Percentiles rank a stretch among this genome's conserved stretches.
phyloP scores from a whole-genome alignment of 2,329 filamentous ascomycete species.

The Chaetomium sp. region DNA sequence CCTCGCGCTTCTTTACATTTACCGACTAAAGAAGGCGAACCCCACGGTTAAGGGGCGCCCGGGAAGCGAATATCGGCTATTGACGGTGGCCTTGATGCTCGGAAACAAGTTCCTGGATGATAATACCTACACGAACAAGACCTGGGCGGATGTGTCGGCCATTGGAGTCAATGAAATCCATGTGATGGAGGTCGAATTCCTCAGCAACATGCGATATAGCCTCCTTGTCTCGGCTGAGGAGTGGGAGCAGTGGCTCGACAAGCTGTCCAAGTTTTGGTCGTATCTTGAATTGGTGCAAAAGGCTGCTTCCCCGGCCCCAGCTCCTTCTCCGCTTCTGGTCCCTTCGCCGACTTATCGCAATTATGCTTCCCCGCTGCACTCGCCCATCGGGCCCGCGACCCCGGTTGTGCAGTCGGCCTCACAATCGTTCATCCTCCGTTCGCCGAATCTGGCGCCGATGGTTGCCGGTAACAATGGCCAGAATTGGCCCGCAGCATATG shows the following conservation, averaged over 20 bases:
- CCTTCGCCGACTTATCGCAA: constrained; percentile 35
- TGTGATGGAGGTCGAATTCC: constrained; percentile 99
- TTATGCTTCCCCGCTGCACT: constrained; percentile 43
- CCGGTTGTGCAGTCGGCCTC: constrained; percentile 31
- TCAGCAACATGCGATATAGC: constrained; percentile 97
- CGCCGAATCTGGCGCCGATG: constrained; percentile 31
- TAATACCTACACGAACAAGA: constrained; percentile 99
- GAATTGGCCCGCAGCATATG: constrained; percentile 33
- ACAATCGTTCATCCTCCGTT: constrained; percentile 32
- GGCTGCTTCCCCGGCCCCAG: constrained; percentile 23
- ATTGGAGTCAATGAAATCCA: constrained; percentile 94
- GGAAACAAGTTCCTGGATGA: constrained; percentile 98
- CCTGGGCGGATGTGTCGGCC: constrained; percentile 95
- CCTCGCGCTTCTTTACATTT: constrained; percentile 84
- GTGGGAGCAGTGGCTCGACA: constrained; percentile 82
- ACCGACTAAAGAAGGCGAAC: constrained; percentile 85
- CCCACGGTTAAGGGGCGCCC: constrained; percentile 82
- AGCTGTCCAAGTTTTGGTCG: constrained; percentile 72
- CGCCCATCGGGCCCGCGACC: constrained; percentile 37
- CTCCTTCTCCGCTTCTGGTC: constrained; percentile 35
- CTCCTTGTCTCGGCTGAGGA: constrained; percentile 78
- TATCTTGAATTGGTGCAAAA: constrained; percentile 66
- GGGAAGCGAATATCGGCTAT: constrained; percentile 85
- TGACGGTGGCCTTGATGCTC: constrained; percentile 94
- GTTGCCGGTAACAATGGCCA: constrained; percentile 22